Percentiles rank a stretch among this genome's conserved stretches.
These are phyloP conservation scores for Neurospora discreta DNA, from an alignment of 495 filamentous ascomycete genomes.

Conservation along the genomic window DNA sequence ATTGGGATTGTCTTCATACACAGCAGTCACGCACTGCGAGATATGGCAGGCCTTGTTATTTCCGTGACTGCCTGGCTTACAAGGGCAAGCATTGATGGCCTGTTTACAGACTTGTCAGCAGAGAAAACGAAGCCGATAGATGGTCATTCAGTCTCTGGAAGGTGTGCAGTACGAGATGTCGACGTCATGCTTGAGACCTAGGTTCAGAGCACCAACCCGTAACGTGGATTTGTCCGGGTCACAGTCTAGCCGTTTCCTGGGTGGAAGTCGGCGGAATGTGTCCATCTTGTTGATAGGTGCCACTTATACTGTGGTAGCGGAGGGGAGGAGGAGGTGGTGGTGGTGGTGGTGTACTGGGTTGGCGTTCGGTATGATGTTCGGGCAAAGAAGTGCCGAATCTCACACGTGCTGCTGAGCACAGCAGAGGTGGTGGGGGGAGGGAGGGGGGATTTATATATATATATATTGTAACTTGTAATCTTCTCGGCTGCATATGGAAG, in stretches of 20 bases:
- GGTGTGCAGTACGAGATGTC: background rate
- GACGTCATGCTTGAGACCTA: background rate
- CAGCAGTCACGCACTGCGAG: conserved; percentile 8
- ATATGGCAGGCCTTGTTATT: conserved; percentile 20
- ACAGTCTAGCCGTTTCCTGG: background rate
- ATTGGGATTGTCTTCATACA: conserved; percentile 3
- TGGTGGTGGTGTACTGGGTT: background rate
- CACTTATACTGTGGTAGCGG: background rate
- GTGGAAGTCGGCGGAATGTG: background rate
- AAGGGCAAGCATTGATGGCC: conserved; percentile 11
- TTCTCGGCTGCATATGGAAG: background rate
- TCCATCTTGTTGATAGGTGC: background rate
- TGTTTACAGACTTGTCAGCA: conserved; percentile 1
- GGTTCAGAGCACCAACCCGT: background rate
- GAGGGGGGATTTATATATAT: background rate
- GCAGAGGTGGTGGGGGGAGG: background rate
- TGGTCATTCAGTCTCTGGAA: background rate
- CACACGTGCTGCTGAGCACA: background rate
- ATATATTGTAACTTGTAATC: background rate
- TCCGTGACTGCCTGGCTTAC: conserved; percentile 7
- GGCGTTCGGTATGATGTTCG: background rate
- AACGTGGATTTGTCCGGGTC: background rate
- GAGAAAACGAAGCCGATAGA: background rate
- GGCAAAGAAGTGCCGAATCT: background rate
- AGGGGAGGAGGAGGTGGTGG: background rate